phyloP scores from a whole-genome alignment of 2,329 filamentous ascomycete genomes.

The Tetracladium maxilliforme region DNA sequence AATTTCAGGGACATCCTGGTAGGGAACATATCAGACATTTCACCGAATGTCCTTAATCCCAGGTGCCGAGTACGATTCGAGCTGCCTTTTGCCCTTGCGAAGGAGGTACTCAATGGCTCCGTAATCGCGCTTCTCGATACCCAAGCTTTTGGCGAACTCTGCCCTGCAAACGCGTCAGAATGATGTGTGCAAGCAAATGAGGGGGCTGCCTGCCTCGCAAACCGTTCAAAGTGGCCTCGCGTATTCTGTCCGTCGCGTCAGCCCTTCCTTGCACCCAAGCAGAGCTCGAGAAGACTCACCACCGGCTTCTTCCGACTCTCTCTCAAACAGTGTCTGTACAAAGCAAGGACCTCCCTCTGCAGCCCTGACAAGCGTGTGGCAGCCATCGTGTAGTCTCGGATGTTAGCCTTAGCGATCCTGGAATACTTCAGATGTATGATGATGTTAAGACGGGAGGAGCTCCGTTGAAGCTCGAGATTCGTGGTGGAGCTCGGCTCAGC shows the following conservation, averaged over 20 bases:
- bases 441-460: too few species aligned
- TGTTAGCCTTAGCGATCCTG: too few species aligned
- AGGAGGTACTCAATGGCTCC: constrained; percentile 53
- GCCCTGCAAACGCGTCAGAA: constrained; percentile 25
- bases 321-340: constrained; percentile 78
- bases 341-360: constrained; percentile 73
- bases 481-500: too few species aligned
- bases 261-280: too few species aligned
- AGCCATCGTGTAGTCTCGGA: too few species aligned
- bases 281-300: constrained; percentile 31
- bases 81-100: constrained; percentile 48
- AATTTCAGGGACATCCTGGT: too few species aligned
- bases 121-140: constrained; percentile 55
- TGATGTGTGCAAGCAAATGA: constrained; percentile 1
- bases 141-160: constrained; percentile 58
- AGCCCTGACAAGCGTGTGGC: constrained; percentile 59
- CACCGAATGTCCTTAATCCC: constrained; percentile 44
- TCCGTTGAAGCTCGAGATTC: too few species aligned
- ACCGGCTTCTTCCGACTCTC: constrained; percentile 67
- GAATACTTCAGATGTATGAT: too few species aligned
- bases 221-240: constrained; percentile 46
- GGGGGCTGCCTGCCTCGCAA: constrained; percentile 37
- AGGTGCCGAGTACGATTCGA: constrained; percentile 51
- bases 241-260: constrained; percentile 30
- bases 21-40: not conserved